Percentiles rank a stretch among this genome's conserved stretches.
These are phyloP conservation scores for Gnomoniopsis sp. DNA, from an alignment of 2,329 filamentous ascomycete genomes.

Conservation along the genomic window DNA sequence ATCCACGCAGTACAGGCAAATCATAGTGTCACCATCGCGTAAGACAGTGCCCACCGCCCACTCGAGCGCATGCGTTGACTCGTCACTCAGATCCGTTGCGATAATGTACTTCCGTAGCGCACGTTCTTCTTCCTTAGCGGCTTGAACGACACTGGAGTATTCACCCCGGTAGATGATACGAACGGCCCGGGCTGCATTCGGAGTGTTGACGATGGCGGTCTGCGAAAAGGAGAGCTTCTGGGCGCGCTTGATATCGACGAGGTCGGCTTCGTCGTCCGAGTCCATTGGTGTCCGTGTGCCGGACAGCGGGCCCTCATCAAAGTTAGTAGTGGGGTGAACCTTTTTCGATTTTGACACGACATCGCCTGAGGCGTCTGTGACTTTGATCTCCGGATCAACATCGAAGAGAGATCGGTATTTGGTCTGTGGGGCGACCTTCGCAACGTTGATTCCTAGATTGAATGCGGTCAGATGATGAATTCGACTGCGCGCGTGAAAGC, in stretches of 20 bases:
- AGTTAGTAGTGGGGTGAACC: slow-evolving; percentile 81
- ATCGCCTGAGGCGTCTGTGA: slow-evolving; percentile 62
- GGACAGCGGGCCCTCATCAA: slow-evolving; percentile 64
- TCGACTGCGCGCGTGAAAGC: background rate
- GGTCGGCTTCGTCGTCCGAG: slow-evolving; percentile 82
- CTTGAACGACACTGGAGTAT: slow-evolving; percentile 69
- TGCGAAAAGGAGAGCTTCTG: slow-evolving; percentile 80
- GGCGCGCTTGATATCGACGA: slow-evolving; percentile 80
- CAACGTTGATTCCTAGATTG: slow-evolving; percentile 48
- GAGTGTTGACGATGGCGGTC: slow-evolving; percentile 74
- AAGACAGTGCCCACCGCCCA: slow-evolving; percentile 97
- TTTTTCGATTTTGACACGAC: slow-evolving; percentile 50
- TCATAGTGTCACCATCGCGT: slow-evolving; percentile 87
- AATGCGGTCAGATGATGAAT: background rate
- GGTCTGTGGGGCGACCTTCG: slow-evolving; percentile 45
- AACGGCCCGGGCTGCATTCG: slow-evolving; percentile 75
- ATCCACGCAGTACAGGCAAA: slow-evolving; percentile 90
- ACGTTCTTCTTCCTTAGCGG: slow-evolving; percentile 74
- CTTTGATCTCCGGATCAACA: slow-evolving; percentile 59
- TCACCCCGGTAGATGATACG: slow-evolving; percentile 90
- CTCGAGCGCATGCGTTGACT: slow-evolving; percentile 91
- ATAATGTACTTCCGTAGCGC: slow-evolving; percentile 87
- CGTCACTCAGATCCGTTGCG: slow-evolving; percentile 91
- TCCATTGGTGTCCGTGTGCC: slow-evolving; percentile 59
- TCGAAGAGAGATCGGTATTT: slow-evolving; percentile 62